Conservation (phyloP, 2,329 filamentous ascomycete genomes). For the Penicillium occitanis region DNA sequence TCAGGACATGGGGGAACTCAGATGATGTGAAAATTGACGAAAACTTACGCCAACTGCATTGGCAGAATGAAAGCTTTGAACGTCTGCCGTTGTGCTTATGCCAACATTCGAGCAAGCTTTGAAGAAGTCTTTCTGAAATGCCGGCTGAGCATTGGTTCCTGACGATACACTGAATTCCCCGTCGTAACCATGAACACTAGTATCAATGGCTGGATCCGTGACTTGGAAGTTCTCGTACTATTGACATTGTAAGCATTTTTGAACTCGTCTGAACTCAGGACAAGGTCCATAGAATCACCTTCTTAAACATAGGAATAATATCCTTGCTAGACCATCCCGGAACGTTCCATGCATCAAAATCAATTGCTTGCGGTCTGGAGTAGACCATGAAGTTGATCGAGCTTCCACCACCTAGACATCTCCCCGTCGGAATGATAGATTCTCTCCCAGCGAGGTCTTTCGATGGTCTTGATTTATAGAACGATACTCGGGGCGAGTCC, state of each 20-base stretch:
- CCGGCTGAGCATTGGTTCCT: slow-evolving; percentile 23
- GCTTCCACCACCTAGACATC: slow-evolving; percentile 62
- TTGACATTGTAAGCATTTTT: background rate
- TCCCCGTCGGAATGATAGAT: slow-evolving; percentile 44
- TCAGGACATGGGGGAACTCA: background rate
- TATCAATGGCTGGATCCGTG: slow-evolving; percentile 21
- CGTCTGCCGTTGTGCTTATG: slow-evolving; percentile 21
- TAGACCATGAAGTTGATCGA: slow-evolving; percentile 61
- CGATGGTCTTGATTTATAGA: slow-evolving; percentile 52
- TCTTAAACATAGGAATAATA: slow-evolving; percentile 55
- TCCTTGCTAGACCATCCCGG: slow-evolving; percentile 55
- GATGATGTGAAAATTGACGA: background rate
- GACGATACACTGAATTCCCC: slow-evolving; percentile 24
- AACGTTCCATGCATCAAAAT: slow-evolving; percentile 53
- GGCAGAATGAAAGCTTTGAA: slow-evolving; percentile 21
- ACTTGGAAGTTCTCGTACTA: slow-evolving; percentile 25
- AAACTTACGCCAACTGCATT: slow-evolving; percentile 24
- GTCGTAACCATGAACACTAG: slow-evolving; percentile 23
- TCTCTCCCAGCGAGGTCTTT: slow-evolving; percentile 30
- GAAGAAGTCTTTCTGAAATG: slow-evolving; percentile 25
- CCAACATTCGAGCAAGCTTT: slow-evolving; percentile 22
- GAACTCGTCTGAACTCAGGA: background rate
- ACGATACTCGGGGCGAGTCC: slow-evolving; percentile 51
- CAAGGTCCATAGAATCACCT: slow-evolving; percentile 26
- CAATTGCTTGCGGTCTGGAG: slow-evolving; percentile 38